phyloP scores from a whole-genome alignment of 1,284 basidiomycete species.

The Coniophora puteana region DNA sequence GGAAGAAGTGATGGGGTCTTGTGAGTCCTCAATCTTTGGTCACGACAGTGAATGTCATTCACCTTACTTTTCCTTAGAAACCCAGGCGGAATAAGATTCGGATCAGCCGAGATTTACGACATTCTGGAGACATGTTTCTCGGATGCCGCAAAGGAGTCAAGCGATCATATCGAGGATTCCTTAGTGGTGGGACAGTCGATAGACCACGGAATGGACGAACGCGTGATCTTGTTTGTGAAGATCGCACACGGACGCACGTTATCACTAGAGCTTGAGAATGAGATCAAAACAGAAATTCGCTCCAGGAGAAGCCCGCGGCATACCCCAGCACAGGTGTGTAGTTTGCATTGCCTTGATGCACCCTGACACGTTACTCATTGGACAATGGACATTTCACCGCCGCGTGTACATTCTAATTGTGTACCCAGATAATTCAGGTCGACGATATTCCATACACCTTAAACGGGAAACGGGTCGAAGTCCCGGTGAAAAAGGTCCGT shows the following conservation, averaged over 20 bases:
- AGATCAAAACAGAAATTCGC: conserved; percentile 64
- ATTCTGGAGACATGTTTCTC: conserved; percentile 68
- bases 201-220: conserved; percentile 71
- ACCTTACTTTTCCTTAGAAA: conserved; percentile 47
- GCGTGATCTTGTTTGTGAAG: conserved; percentile 82
- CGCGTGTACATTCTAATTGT: conserved; percentile 16
- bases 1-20: conserved; percentile 83
- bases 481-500: conserved; percentile 73
- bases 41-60: conserved; percentile 5
- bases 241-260: conserved; percentile 50
- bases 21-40: conserved; percentile 35
- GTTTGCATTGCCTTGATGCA: conserved; percentile 7
- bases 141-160: conserved; percentile 33
- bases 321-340: conserved; percentile 63
- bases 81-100: conserved; percentile 84
- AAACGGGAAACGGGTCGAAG: conserved; percentile 85
- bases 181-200: conserved; percentile 77
- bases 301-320: conserved; percentile 67
- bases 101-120: conserved; percentile 83
- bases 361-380: conserved; percentile 5
- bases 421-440: conserved; percentile 60
- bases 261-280: conserved; percentile 49
- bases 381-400: not conserved
- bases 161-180: conserved; percentile 59
- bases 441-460: conserved; percentile 80